Base-by-base conservation (phyloP, 345 rosid genomes). In the Pistacia integerrima region DNA sequence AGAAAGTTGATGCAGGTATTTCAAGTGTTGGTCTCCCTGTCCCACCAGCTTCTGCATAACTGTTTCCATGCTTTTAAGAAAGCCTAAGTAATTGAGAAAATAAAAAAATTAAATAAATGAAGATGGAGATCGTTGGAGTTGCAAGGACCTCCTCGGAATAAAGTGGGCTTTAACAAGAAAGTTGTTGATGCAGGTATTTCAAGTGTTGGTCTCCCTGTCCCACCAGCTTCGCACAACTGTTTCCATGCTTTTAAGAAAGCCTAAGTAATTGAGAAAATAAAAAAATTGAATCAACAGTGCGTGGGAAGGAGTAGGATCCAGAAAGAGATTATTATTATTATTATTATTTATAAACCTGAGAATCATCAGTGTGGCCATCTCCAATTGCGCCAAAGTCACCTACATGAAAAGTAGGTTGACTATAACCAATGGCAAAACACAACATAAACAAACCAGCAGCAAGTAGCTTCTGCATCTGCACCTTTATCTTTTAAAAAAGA, bases 101-200 rank as follows among this genome's bases (percentile, higher is more conserved):
- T 25, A 25, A 25, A 25, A 25, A 25, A 25, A 25, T 25, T 25
- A 1, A 25, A 25, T 25, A n/a, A n/a, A n/a, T 77, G 68, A 64
- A 75, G 7, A 16, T 33, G 38, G n/a, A 76, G 1, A 0, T 2
- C 20, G 8, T 10, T 28, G 16, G 85, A 64, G 49, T 73, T 77
- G 73, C 88, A 86, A 17, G 88, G 85, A 33, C 88, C 86, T n/a
- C n/a, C n/a, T 0, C 3, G 4, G 36, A 83, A 86, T 17, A 6
- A 1, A 35, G 44, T 1, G n/a, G 80, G 76, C 13, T 73, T 46
- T 11, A 86, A 30, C 7, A 67, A 36, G 77, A 86, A 86, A 33
- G 38, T 69, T 52, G 52, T 74, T 0, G 51, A 36, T 0, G 20
- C 58, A 1, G 86, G 82, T 10, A 79, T 73, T 8, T 28, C 49